Evolutionary conservation across 345 rosid species (phyloP).

Genomic region (Trapa incisa): DNA sequence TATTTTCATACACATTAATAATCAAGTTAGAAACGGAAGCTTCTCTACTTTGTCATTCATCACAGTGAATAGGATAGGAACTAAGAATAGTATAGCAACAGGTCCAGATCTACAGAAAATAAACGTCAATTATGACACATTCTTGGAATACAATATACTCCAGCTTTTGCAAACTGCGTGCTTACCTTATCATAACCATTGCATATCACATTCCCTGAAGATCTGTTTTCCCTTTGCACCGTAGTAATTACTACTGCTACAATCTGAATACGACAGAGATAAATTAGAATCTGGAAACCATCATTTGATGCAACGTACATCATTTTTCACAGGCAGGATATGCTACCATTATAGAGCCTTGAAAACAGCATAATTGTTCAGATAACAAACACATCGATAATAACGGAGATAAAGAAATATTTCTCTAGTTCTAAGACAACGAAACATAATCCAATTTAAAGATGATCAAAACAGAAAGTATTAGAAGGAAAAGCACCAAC

Average conservation of each 20-base stretch:
- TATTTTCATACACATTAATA: not conserved
- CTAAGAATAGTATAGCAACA: not conserved
- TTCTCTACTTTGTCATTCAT: not conserved
- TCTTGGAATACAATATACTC: not conserved
- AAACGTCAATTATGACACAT: not conserved
- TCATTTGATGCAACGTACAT: not conserved
- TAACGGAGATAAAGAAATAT: not conserved
- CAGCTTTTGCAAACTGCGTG: not conserved
- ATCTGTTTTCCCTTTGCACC: slow-evolving; percentile 11
- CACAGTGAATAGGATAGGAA: not conserved
- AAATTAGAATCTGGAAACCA: not conserved
- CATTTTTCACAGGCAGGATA: not conserved
- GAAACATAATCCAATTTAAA: not conserved
- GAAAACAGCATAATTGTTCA: not conserved
- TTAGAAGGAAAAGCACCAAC: not conserved
- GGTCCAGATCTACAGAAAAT: not conserved
- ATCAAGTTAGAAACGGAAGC: not conserved
- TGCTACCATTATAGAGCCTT: not conserved
- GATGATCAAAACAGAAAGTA: not conserved
- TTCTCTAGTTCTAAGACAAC: not conserved
- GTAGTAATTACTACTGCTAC: slow-evolving; percentile 39
- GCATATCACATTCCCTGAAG: slow-evolving; percentile 31
- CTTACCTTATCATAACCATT: slow-evolving; percentile 48
- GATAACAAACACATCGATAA: not conserved
- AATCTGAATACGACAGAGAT: slow-evolving; percentile 24